Conservation (phyloP, 768 basidiomycete species). For the Tricholoma sp. region DNA sequence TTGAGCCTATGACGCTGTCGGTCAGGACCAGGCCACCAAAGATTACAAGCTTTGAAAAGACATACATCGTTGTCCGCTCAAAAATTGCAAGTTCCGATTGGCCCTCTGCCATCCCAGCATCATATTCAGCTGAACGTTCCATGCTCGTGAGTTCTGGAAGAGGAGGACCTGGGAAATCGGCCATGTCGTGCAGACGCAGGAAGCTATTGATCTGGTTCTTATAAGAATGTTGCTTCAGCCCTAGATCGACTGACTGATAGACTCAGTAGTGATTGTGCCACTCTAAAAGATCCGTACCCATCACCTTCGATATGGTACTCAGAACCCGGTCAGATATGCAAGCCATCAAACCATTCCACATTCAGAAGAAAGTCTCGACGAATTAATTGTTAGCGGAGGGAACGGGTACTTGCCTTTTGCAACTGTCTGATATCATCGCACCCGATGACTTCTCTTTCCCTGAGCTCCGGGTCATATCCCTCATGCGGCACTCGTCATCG, state of each 20-base stretch:
- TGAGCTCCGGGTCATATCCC: neutral
- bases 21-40: neutral
- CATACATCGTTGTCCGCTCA: constrained; percentile 16
- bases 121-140: neutral
- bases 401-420: neutral
- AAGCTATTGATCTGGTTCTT: neutral
- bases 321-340: neutral
- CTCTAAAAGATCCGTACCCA: neutral
- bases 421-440: neutral
- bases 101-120: neutral
- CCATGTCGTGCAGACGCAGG: constrained; percentile 3
- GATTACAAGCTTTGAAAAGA: neutral
- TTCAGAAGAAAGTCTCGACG: neutral
- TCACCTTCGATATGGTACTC: neutral
- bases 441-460: neutral
- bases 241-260: neutral
- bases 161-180: constrained; percentile 3
- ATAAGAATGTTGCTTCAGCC: constrained; percentile 1
- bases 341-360: neutral
- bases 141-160: constrained; percentile 1
- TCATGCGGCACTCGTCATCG: neutral
- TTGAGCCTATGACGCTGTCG: constrained; percentile 24
- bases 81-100: constrained; percentile 4
- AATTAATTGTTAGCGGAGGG: neutral
- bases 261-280: neutral